Base-by-base conservation (phyloP, 2,329 filamentous ascomycete genomes). In the Pleomassaria siparia region DNA sequence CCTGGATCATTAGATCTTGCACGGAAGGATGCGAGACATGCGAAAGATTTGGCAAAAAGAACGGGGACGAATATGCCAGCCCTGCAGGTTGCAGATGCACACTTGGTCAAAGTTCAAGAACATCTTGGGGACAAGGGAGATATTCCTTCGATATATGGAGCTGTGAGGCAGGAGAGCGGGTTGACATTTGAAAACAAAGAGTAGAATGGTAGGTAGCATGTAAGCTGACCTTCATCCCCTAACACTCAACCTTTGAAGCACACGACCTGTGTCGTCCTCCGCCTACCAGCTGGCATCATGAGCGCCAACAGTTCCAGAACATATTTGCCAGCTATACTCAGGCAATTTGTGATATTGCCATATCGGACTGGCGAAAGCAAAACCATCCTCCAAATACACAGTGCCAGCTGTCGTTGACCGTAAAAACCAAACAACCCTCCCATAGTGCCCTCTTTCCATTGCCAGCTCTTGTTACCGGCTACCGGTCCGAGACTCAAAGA, bases 121-220 rank as follows among this genome's bases (percentile, higher is more conserved):
- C 78, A 90, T 51, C 74, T 77, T 40, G 89, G 89, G 0, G 78
- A 80, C 36, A 83, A 78, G 56, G 90, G 89, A 0, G 91, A 96
- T 70, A 82, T 95, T 66, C 86, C 88, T 2, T 86, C 82, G 10
- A 86, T 96, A 29, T 95, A 95, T 72, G 91, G 91, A 0, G 86
- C 86, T 2, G 84, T 88, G 45, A 81, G 91, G 60, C 76, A 86
- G 72, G 86, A 90, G 65, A 82, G 81, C 22, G 90, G 89, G 0
- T 70, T 96, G 59, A 79, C 83, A 45, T 95, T 85, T 72, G 87
- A 89, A 63, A 70, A 70, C 36, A 60, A 62, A 30, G 62, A 61
- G 13, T 65, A 49, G 28, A 18, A 18, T 7, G 32, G 16, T 8
- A 35, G 18, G 4, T 24, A 6, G 36, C n/a, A n/a, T n/a, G 36